These are phyloP conservation scores for Fusarium mangiferae DNA, from an alignment of 2,329 filamentous ascomycete genomes.

Conservation along the genomic window DNA sequence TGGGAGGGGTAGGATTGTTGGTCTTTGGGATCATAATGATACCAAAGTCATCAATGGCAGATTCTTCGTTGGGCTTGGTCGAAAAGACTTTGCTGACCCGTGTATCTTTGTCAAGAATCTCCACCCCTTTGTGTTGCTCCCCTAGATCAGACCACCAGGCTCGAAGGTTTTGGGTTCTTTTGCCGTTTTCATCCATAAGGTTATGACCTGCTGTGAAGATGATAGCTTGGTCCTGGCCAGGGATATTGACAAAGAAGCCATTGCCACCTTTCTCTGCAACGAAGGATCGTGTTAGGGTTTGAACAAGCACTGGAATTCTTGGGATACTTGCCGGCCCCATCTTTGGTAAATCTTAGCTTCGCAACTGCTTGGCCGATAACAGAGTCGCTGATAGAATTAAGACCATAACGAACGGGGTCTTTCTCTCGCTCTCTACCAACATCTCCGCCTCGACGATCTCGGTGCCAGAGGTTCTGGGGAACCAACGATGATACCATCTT, in stretches of 20 bases:
- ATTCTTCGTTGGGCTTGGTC: background rate
- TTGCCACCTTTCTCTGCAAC: background rate
- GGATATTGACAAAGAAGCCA: background rate
- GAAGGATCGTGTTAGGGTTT: fast-evolving
- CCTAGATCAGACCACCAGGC: background rate
- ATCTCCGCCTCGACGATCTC: background rate
- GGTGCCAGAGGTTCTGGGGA: background rate
- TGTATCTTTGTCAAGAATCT: background rate
- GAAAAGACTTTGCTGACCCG: background rate
- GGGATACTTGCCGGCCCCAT: background rate
- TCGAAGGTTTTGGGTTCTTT: background rate
- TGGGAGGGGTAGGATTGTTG: background rate
- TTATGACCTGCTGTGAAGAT: background rate
- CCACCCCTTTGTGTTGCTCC: background rate
- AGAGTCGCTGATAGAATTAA: background rate
- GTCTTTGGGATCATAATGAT: background rate
- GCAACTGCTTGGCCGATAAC: background rate
- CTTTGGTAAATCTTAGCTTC: background rate
- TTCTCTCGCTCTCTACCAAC: background rate
- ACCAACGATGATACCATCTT: background rate
- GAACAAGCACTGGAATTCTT: fast-evolving
- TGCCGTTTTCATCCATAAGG: background rate
- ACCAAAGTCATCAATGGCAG: background rate
- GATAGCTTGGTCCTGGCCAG: background rate
- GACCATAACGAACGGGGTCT: background rate